Base-by-base conservation (phyloP, 2,329 filamentous ascomycete genomes). In the Botrytis paeoniae region DNA sequence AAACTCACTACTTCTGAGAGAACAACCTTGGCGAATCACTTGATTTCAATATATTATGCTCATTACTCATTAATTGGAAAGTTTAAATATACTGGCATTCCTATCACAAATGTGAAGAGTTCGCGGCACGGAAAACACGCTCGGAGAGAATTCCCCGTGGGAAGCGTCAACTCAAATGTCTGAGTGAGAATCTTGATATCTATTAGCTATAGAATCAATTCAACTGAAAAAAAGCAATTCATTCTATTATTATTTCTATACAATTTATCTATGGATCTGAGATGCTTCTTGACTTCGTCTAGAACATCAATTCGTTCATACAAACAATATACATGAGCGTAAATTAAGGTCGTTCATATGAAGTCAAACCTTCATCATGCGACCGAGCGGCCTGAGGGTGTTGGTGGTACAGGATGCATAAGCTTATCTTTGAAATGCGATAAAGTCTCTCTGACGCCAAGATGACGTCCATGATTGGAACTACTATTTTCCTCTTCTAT, bases 171-270 rank as follows among this genome's bases (percentile, higher is more conserved):
- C 14, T 18, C 51, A 57, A 9, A 29, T 57, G 2, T 29, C 0
- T 4, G n/a, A n/a, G 18, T 29, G n/a, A 32, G 14, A 3, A 57
- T 57, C 6, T 29, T 18, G 14, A 32, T 57, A 29, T 2, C n/a
- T 1, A 57, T 29, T 1, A 8, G n/a, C 6, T 16, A 0, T 29
- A 18, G 7, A 8, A 0, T 1, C 14, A 18, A 29, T 18, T 1
- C 3, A 57, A 29, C n/a, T 4, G 7, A 57, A 8, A 51, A 51
- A 29, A 29, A 18, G 5, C n/a, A 54, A 29, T 9, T 14, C 48
- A 29, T 57, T 57, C 14, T 18, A 29, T 29, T 18, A 18, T 29
- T 29, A 4, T 57, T 29, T 18, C 14, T 57, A 18, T 57, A 18
- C 2, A 29, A 57, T 18, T 14, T 29, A 18, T 57, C 14, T 29